phyloP scores from a whole-genome alignment of 2,329 filamentous ascomycete species.

The Nothomitra cinnamomea region DNA sequence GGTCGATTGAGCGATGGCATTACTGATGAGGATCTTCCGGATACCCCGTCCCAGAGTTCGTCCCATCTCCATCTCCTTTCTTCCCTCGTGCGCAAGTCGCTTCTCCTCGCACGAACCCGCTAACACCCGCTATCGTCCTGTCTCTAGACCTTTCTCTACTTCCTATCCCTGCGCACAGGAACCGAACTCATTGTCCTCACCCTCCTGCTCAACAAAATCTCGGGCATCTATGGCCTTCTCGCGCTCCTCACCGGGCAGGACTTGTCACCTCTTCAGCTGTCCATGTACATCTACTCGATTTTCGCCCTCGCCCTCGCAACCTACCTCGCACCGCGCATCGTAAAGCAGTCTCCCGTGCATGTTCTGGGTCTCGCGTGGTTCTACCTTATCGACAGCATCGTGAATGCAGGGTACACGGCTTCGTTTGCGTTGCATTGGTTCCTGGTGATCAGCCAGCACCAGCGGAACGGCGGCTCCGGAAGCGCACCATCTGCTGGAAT shows the following conservation, averaged over 20 bases:
- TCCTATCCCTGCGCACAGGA: constrained; percentile 74
- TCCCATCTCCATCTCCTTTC: background rate
- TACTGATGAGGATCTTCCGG: constrained; percentile 1
- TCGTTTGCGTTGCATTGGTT: constrained; percentile 80
- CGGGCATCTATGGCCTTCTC: constrained; percentile 76
- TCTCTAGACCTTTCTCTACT: constrained; percentile 60
- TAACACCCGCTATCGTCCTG: background rate
- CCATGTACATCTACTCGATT: constrained; percentile 82
- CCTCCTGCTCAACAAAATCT: constrained; percentile 81
- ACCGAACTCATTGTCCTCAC: constrained; percentile 70
- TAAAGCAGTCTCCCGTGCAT: constrained; percentile 60
- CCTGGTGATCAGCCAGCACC: constrained; percentile 46
- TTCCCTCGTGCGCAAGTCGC: background rate
- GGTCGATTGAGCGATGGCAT: background rate
- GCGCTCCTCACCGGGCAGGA: constrained; percentile 75
- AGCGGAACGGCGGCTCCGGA: constrained; percentile 25
- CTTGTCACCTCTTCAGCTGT: constrained; percentile 67
- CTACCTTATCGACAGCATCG: constrained; percentile 64
- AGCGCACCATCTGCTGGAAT: constrained; percentile 24
- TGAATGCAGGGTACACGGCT: constrained; percentile 69
- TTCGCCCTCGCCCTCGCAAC: constrained; percentile 48
- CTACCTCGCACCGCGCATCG: constrained; percentile 63
- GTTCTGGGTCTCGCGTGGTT: constrained; percentile 70
- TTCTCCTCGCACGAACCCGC: background rate
- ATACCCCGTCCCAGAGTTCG: constrained; percentile 2